Evolutionary conservation across 306 rosid species (phyloP).

Genomic region (Delonix regia): DNA sequence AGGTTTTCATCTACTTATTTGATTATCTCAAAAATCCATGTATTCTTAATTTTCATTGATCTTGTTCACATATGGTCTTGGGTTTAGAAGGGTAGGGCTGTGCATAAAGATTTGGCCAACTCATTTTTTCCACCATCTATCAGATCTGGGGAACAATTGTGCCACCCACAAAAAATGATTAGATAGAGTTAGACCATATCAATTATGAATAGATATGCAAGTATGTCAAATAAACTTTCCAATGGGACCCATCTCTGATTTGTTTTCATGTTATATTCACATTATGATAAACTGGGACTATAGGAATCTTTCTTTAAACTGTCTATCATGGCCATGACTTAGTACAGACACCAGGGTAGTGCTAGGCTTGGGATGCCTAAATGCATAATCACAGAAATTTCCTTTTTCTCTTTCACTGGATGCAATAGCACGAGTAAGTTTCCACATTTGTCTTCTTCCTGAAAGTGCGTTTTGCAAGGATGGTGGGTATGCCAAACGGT

Average conservation of each 20-base stretch:
- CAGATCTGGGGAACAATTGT: not conserved
- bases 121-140: not conserved
- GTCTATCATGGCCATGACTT: conserved; percentile 10
- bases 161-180: not conserved
- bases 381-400: conserved; percentile 41
- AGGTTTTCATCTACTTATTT: conserved; percentile 56
- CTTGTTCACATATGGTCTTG: conserved; percentile 18
- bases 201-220: not conserved
- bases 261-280: not conserved
- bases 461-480: not conserved
- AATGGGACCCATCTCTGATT: not conserved
- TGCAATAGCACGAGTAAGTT: not conserved
- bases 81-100: not conserved
- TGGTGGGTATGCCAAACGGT: conserved; percentile 7
- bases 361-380: conserved; percentile 10
- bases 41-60: not conserved
- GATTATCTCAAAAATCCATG: not conserved
- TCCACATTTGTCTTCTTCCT: conserved; percentile 9
- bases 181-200: not conserved
- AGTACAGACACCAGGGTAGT: not conserved
- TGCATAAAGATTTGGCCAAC: not conserved
- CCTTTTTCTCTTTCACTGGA: conserved; percentile 17
- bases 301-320: not conserved
- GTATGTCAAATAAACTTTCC: not conserved
- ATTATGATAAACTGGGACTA: not conserved